Evolutionary conservation across 805 yeast species (phyloP).

Genomic region (Candida tammaniensis): DNA sequence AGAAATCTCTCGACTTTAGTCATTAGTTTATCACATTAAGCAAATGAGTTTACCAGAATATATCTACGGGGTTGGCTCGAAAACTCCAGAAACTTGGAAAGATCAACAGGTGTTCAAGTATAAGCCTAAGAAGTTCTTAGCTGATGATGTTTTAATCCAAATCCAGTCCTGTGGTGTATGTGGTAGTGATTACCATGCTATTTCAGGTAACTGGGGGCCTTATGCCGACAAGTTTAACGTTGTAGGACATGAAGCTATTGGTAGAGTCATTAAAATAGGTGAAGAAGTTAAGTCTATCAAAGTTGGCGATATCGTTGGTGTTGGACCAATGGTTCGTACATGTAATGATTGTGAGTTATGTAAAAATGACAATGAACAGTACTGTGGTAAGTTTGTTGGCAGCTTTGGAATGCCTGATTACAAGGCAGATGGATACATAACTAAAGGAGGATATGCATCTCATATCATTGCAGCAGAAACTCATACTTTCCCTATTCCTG

Average conservation of each 20-base stretch:
- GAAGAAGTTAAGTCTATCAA: slow-evolving; percentile 46
- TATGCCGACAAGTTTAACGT: slow-evolving; percentile 31
- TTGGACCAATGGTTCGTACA: slow-evolving; percentile 66
- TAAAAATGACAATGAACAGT: slow-evolving; percentile 34
- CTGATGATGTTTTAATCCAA: slow-evolving; percentile 8
- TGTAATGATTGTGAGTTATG: slow-evolving; percentile 66
- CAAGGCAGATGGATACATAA: slow-evolving; percentile 24
- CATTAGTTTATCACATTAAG: no score
- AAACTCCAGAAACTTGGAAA: slow-evolving; percentile 7
- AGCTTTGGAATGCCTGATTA: slow-evolving; percentile 52
- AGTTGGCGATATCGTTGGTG: slow-evolving; percentile 76
- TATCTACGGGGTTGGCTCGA: slow-evolving; percentile 8
- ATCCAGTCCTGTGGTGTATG: slow-evolving; percentile 54
- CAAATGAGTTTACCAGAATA: slow-evolving; percentile 8
- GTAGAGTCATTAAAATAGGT: slow-evolving; percentile 61
- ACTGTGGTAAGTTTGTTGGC: slow-evolving; percentile 47
- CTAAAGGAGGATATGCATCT: slow-evolving; percentile 52
- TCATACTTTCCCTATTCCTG: slow-evolving; percentile 50
- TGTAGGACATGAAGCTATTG: slow-evolving; percentile 67
- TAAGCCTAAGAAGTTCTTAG: slow-evolving; percentile 8
- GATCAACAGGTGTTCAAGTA: slow-evolving; percentile 6
- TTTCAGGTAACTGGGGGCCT: slow-evolving; percentile 50
- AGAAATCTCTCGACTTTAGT: no score
- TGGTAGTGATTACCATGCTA: slow-evolving; percentile 57
- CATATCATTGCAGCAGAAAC: slow-evolving; percentile 43